Evolutionary conservation across 441 rosid species (phyloP), one percentile per base, ranked within the genome.

Genomic region (Bocquillonia castaneifolia): DNA sequence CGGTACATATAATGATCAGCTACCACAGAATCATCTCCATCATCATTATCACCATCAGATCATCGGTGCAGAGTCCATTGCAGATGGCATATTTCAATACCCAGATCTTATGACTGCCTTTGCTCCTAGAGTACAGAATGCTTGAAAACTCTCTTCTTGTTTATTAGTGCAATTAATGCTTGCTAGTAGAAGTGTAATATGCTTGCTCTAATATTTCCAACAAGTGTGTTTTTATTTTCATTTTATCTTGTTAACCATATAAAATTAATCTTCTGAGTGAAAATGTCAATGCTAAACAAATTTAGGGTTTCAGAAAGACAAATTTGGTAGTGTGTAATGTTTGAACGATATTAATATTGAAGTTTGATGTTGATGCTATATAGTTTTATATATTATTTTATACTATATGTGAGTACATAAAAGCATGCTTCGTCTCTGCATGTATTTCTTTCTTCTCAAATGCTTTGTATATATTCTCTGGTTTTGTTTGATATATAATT

Each of bases 51-150:
- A n/a, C n/a, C n/a, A 62, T 63, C 79, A 68, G 37, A 50, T 50
- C 20, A 59, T 63, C 67, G 70, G 71, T 64, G 47, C 72, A 23
- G 81, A 78, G 32, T 60, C 72, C 42, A 50, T 69, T 17, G 18
- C 70, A 53, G 81, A 79, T 59, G 83, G 82, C 48, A 55, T 73
- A 45, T 78, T 75, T 62, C 84, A 71, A 58, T 71, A 72, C 75
- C 83, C 74, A 20, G 86, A 80, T 62, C 17, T 77, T 17, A 37
- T 59, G 73, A 69, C 39, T 54, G 66, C 81, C 51, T 74, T 67
- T 20, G 78, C 81, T 10, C 77, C 85, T 36, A 72, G 83, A 64
- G 73, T 84, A 62, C 80, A 68, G 42, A 82, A 80, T 82, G 68
- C 74, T 63, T 81, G 64, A 70, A 23, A 26, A 22, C 26, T 47